Percentiles rank a stretch among this genome's conserved stretches.
phyloP scores from a whole-genome alignment of 768 basidiomycete species.

The Pluteus cervinus region DNA sequence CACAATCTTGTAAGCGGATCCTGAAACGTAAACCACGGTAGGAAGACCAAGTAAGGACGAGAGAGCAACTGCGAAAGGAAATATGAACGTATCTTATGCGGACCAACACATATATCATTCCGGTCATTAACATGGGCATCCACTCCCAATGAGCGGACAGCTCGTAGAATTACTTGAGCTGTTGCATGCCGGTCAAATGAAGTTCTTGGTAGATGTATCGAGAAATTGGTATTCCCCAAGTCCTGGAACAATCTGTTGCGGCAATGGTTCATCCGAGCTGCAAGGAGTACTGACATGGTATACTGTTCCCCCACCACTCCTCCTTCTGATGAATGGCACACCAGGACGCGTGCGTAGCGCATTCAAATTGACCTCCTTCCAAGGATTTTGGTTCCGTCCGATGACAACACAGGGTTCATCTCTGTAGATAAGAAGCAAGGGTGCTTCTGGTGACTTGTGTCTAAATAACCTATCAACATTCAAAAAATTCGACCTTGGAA shows the following conservation, averaged over 20 bases:
- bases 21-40: conserved; percentile 90
- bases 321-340: conserved; percentile 75
- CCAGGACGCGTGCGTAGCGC: conserved; percentile 39
- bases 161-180: conserved; percentile 69
- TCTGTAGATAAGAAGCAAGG: conserved; percentile 82
- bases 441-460: conserved; percentile 56
- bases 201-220: conserved; percentile 79
- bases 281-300: conserved; percentile 70
- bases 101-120: conserved; percentile 84
- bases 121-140: conserved; percentile 80
- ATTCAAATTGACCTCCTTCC: conserved; percentile 89
- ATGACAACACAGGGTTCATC: conserved; percentile 88
- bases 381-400: conserved; percentile 95
- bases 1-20: conserved; percentile 95
- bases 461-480: conserved; percentile 73
- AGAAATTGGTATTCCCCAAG: conserved; percentile 95
- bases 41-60: conserved; percentile 6
- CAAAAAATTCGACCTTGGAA: no score
- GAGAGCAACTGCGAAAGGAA: conserved; percentile 1
- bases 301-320: conserved; percentile 93
- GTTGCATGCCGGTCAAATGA: conserved; percentile 78
- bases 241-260: conserved; percentile 67
- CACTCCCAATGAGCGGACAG: conserved; percentile 71
- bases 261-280: not conserved
- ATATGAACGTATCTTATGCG: conserved; percentile 75